A percentile compares a stretch with the other conserved stretches of the same genome.
phyloP scores from a whole-genome alignment of 768 basidiomycete species.

The Lentinula sp. region DNA sequence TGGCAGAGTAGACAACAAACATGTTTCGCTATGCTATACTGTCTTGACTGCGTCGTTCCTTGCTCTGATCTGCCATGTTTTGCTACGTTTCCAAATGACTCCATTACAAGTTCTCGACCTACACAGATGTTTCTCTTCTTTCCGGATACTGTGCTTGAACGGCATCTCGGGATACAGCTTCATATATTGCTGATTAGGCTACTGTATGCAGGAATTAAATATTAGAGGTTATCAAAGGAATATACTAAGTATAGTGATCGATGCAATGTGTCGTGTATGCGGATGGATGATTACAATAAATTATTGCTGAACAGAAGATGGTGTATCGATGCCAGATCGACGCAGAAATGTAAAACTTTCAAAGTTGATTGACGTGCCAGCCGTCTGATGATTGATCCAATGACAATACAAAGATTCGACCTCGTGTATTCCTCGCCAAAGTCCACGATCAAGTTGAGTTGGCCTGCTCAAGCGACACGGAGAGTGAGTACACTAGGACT shows the following conservation, averaged over 20 bases:
- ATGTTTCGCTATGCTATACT: neutral
- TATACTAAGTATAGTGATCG: neutral
- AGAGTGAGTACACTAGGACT: too few species aligned
- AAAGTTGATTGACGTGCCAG: neutral
- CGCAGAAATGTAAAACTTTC: neutral
- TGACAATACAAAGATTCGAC: too few species aligned
- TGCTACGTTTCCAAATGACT: too few species aligned
- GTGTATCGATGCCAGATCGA: neutral
- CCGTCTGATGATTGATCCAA: neutral
- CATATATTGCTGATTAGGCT: too few species aligned
- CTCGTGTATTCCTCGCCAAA: too few species aligned
- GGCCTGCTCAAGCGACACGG: neutral
- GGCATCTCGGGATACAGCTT: too few species aligned
- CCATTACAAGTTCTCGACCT: too few species aligned
- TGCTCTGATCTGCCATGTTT: too few species aligned
- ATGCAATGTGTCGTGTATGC: neutral
- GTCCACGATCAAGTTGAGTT: neutral
- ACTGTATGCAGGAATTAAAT: too few species aligned
- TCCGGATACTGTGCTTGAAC: too few species aligned
- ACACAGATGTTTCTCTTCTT: too few species aligned
- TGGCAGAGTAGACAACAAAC: constrained; percentile 53
- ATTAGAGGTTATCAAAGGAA: neutral
- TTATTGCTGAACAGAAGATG: neutral
- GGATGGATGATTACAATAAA: neutral
- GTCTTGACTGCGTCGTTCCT: too few species aligned